A percentile compares a stretch with the other conserved stretches of the same genome.
These are phyloP conservation scores for Peniophora sp. DNA, from an alignment of 1,284 basidiomycete species.

Conservation along the genomic window DNA sequence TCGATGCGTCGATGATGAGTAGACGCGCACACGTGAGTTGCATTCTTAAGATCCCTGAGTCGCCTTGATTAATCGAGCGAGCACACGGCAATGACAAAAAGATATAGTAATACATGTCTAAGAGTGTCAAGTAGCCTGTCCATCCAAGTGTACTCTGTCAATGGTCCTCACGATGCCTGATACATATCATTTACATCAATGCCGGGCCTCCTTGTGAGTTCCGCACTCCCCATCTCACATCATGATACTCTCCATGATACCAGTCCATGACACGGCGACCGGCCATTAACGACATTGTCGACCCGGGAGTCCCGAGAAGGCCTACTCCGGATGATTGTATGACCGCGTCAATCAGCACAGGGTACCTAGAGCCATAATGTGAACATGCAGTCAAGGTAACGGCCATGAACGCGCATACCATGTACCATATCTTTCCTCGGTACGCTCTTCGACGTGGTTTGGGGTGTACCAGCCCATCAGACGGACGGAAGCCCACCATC, in stretches of 20 bases:
- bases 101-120: too few relatives aligned
- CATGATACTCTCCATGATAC: conserved; percentile 44
- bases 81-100: too few relatives aligned
- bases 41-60: too few relatives aligned
- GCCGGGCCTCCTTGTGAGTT: background rate
- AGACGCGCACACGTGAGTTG: too few relatives aligned
- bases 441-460: conserved; percentile 44
- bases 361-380: conserved; percentile 37
- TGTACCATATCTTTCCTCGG: conserved; percentile 42
- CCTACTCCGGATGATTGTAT: conserved; percentile 58
- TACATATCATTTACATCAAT: too few relatives aligned
- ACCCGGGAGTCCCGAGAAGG: conserved; percentile 62
- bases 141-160: background rate
- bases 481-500: conserved; percentile 59
- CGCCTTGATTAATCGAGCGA: too few relatives aligned
- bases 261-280: conserved; percentile 56
- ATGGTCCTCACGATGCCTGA: too few relatives aligned
- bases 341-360: conserved; percentile 60
- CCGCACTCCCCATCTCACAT: conserved; percentile 43
- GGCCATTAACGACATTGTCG: conserved; percentile 63
- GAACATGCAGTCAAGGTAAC: conserved; percentile 3
- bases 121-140: too few relatives aligned
- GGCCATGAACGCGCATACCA: conserved; percentile 36
- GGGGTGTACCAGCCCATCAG: conserved; percentile 51
- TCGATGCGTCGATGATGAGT: too few relatives aligned